Evolutionary conservation across 1,139 yeast species (phyloP).

Genomic region (Suhomyces chickasaworum): DNA sequence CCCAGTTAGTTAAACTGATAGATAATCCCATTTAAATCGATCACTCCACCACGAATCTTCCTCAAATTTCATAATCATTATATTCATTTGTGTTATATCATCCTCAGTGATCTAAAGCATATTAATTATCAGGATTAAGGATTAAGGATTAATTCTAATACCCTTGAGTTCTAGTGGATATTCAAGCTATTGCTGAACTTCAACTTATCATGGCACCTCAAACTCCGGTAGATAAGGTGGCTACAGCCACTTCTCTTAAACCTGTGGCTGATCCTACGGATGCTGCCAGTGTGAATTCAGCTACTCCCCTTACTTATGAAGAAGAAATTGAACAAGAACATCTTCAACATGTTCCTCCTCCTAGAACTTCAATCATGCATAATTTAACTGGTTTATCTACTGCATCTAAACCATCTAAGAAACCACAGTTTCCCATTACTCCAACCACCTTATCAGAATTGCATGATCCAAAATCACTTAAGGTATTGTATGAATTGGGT

Average conservation of each 20-base stretch:
- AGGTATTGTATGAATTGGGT: constrained; percentile 41
- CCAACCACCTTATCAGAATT: constrained; percentile 39
- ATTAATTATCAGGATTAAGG: background rate
- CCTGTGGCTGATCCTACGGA: constrained; percentile 1
- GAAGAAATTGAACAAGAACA: too few species aligned
- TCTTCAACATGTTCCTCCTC: constrained; percentile 4
- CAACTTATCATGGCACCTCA: constrained; percentile 14
- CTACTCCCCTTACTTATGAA: constrained; percentile 17
- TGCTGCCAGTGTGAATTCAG: constrained; percentile 16
- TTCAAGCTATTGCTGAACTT: background rate
- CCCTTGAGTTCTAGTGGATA: background rate
- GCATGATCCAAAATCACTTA: constrained; percentile 58
- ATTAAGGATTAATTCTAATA: too few species aligned
- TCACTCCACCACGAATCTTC: background rate
- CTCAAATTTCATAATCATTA: background rate
- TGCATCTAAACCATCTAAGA: constrained; percentile 6
- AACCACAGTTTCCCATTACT: constrained; percentile 16
- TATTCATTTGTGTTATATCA: background rate
- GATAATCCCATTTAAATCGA: too few species aligned
- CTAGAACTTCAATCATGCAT: constrained; percentile 7
- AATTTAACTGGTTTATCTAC: constrained; percentile 12
- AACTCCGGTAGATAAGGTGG: constrained; percentile 13
- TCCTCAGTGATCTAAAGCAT: background rate
- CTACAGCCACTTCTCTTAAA: constrained; percentile 9
- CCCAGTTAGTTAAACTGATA: background rate